phyloP scores from a whole-genome alignment of 202 grass and related monocot genomes.

The Panicum virgatum region DNA sequence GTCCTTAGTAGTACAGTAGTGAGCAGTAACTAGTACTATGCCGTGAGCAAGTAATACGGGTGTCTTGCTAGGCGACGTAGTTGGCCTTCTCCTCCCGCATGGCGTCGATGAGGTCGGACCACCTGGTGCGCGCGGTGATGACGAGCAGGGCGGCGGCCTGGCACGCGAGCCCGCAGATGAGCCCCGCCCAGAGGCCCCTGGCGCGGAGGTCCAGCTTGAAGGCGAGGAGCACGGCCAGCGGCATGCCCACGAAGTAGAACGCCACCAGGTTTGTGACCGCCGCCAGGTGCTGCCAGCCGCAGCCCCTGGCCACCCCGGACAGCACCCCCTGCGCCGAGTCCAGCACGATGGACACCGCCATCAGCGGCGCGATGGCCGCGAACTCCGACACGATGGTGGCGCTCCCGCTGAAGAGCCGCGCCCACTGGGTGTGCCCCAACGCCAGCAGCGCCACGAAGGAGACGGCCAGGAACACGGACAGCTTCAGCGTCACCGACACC shows the following conservation, averaged over 20 bases:
- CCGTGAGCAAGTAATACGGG: background rate
- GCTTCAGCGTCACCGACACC: slow-evolving; percentile 70
- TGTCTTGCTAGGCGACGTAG: slow-evolving; percentile 29
- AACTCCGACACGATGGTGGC: slow-evolving; percentile 53
- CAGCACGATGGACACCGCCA: slow-evolving; percentile 68
- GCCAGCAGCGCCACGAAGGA: slow-evolving; percentile 57
- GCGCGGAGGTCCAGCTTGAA: slow-evolving; percentile 68
- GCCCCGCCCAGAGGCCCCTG: slow-evolving; percentile 69
- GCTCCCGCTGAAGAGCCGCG: slow-evolving; percentile 69
- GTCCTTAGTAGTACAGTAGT: too few species aligned
- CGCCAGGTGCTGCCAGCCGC: slow-evolving; percentile 91
- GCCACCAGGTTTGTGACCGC: slow-evolving; percentile 86
- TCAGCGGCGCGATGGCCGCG: slow-evolving; percentile 64
- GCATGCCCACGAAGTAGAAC: slow-evolving; percentile 87
- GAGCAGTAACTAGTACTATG: too few species aligned
- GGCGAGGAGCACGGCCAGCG: slow-evolving; percentile 63
- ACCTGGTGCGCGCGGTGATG: slow-evolving; percentile 68
- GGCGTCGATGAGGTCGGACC: slow-evolving; percentile 48
- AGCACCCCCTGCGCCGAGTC: slow-evolving; percentile 83
- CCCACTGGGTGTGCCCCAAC: slow-evolving; percentile 64
- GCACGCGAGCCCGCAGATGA: slow-evolving; percentile 65
- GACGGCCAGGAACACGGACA: slow-evolving; percentile 73
- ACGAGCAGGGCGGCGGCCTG: slow-evolving; percentile 52
- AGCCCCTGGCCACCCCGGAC: slow-evolving; percentile 83
- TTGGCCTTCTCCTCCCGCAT: slow-evolving; percentile 42